Conservation (phyloP, 2,329 filamentous ascomycete species). For the Penicillium concentricum region DNA sequence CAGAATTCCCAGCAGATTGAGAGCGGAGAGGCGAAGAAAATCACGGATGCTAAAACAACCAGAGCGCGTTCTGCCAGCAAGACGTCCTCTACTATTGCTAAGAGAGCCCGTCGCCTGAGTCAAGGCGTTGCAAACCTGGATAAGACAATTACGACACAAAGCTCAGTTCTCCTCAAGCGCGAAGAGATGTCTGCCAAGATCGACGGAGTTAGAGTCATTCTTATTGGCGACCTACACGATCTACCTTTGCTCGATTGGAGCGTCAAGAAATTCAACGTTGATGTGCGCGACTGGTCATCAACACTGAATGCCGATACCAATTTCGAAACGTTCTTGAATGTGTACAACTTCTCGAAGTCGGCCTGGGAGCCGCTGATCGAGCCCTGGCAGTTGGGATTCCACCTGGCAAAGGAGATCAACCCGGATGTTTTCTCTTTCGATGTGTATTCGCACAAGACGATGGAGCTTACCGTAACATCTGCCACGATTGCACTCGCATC, state of each 20-base stretch:
- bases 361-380: conserved; percentile 96
- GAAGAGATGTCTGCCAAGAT: conserved; percentile 86
- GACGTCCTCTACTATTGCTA: conserved; percentile 42
- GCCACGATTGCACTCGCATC: conserved; percentile 90
- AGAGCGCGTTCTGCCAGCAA: conserved; percentile 52
- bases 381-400: conserved; percentile 92
- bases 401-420: conserved; percentile 73
- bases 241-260: conserved; percentile 91
- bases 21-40: conserved; percentile 55
- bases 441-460: conserved; percentile 80
- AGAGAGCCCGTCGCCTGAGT: conserved; percentile 47
- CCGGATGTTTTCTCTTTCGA: conserved; percentile 80
- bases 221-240: conserved; percentile 95
- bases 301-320: conserved; percentile 81
- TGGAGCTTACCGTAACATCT: conserved; percentile 90
- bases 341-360: conserved; percentile 99
- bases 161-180: conserved; percentile 58
- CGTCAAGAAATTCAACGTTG: conserved; percentile 82
- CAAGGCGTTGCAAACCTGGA: conserved; percentile 38
- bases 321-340: conserved; percentile 92
- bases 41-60: conserved; percentile 44
- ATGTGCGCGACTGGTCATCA: conserved; percentile 87
- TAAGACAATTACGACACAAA: conserved; percentile 38
- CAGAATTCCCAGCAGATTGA: conserved; percentile 47
- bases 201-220: conserved; percentile 83